These are phyloP conservation scores for Fusarium papillatum DNA, from an alignment of 2,329 filamentous ascomycete genomes.

Conservation along the genomic window DNA sequence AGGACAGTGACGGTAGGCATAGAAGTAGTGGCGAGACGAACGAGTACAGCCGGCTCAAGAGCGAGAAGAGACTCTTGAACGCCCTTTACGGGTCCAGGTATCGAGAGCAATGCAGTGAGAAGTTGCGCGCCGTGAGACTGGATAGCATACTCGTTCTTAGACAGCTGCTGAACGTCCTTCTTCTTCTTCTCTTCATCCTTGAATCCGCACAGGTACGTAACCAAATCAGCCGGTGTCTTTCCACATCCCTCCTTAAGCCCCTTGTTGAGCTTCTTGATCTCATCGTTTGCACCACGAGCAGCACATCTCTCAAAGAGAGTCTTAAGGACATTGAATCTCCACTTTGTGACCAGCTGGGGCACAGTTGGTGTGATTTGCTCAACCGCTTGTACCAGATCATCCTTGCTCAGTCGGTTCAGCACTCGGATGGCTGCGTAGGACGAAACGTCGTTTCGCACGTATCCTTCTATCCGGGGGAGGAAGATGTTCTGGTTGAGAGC, in stretches of 20 bases:
- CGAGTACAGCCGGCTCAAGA: slow-evolving; percentile 66
- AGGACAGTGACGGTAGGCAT: slow-evolving; percentile 64
- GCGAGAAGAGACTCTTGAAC: slow-evolving; percentile 80
- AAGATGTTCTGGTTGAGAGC: slow-evolving; percentile 85
- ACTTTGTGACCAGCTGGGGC: slow-evolving; percentile 78
- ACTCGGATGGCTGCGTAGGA: slow-evolving; percentile 89
- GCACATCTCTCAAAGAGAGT: slow-evolving; percentile 87
- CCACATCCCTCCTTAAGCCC: slow-evolving; percentile 64
- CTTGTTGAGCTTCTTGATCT: slow-evolving; percentile 62
- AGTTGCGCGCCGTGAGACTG: slow-evolving; percentile 84
- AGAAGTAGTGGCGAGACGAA: slow-evolving; percentile 74
- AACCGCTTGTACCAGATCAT: slow-evolving; percentile 83
- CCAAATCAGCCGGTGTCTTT: slow-evolving; percentile 59
- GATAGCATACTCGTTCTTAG: slow-evolving; percentile 69
- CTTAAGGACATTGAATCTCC: slow-evolving; percentile 83
- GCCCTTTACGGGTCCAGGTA: slow-evolving; percentile 78
- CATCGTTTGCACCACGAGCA: slow-evolving; percentile 71
- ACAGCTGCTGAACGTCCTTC: slow-evolving; percentile 53
- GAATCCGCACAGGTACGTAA: slow-evolving; percentile 64
- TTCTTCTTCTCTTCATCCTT: slow-evolving; percentile 53
- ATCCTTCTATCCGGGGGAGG: slow-evolving; percentile 81
- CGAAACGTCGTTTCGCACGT: slow-evolving; percentile 91
- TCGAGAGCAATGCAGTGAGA: slow-evolving; percentile 82
- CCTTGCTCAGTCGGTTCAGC: slow-evolving; percentile 86
- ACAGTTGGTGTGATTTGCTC: slow-evolving; percentile 81